Conservation (phyloP, 2,329 filamentous ascomycete genomes). For the Neonectria magnoliae region DNA sequence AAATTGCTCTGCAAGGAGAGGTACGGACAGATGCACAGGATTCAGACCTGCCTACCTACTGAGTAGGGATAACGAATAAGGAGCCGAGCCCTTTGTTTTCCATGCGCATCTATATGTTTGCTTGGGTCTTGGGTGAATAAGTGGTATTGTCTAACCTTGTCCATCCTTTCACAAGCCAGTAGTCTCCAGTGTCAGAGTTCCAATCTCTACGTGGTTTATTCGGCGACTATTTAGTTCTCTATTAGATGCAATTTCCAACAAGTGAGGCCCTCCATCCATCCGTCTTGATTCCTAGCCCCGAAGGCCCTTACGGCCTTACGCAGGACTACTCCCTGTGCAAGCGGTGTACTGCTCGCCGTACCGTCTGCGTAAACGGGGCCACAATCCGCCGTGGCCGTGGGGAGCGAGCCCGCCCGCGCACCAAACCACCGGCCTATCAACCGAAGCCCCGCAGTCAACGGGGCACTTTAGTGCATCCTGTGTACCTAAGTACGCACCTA, state of each 20-base stretch:
- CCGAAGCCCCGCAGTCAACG: constrained; percentile 13
- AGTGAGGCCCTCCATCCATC: neutral
- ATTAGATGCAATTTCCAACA: neutral
- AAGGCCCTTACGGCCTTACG: neutral
- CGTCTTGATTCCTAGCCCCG: neutral
- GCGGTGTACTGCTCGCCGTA: constrained; percentile 7
- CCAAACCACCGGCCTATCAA: neutral
- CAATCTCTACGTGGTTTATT: no score
- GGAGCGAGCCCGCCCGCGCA: neutral
- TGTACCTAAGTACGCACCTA: neutral
- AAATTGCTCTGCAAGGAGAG: neutral
- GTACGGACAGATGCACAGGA: neutral
- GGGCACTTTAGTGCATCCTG: constrained; percentile 9
- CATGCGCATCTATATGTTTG: neutral
- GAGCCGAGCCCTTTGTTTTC: neutral
- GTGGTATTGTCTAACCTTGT: neutral
- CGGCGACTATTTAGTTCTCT: no score
- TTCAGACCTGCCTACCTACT: neutral
- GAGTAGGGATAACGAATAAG: no score
- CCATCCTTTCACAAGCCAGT: neutral
- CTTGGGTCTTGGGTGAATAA: neutral
- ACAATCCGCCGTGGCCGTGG: constrained; percentile 6
- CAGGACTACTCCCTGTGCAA: neutral
- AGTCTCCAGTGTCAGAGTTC: no score
- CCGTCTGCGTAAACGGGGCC: constrained; percentile 6